Conservation (phyloP, 106 monocot genomes). For the Agapanthus africanus region DNA sequence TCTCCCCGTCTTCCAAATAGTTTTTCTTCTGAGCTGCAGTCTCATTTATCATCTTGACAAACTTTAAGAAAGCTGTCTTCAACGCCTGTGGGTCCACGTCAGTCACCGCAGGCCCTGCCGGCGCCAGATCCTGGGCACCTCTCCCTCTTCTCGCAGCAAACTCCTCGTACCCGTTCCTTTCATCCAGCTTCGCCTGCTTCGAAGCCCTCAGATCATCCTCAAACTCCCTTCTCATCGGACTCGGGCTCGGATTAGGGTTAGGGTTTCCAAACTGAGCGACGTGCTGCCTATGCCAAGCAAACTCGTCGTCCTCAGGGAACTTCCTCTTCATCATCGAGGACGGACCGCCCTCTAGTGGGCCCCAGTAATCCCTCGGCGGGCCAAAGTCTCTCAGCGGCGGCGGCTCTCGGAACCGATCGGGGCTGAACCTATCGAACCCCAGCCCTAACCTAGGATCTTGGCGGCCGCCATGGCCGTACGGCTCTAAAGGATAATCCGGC, state of each 20-base stretch:
- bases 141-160: constrained; percentile 10
- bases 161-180: constrained; percentile 19
- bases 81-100: constrained; percentile 53
- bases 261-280: constrained; percentile 38
- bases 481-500: constrained; percentile 21
- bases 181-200: constrained; percentile 47
- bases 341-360: constrained; percentile 12
- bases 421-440: constrained; percentile 19
- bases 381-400: constrained; percentile 3
- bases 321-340: constrained; percentile 43
- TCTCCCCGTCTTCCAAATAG: constrained; percentile 55
- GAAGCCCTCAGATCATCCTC: constrained; percentile 21
- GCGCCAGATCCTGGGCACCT: constrained; percentile 5
- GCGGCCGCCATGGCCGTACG: not conserved
- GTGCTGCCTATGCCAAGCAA: constrained; percentile 41
- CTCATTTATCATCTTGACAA: constrained; percentile 67
- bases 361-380: constrained; percentile 28
- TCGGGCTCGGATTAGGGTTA: constrained; percentile 14
- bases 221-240: constrained; percentile 13
- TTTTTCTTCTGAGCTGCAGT: constrained; percentile 34
- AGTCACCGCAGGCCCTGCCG: not conserved
- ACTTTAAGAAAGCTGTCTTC: constrained; percentile 73
- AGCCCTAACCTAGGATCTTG: constrained; percentile 1
- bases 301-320: constrained; percentile 46
- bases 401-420: constrained; percentile 24